Conservation (phyloP, 2,329 filamentous ascomycete genomes). For the Remersonia thermophila region DNA sequence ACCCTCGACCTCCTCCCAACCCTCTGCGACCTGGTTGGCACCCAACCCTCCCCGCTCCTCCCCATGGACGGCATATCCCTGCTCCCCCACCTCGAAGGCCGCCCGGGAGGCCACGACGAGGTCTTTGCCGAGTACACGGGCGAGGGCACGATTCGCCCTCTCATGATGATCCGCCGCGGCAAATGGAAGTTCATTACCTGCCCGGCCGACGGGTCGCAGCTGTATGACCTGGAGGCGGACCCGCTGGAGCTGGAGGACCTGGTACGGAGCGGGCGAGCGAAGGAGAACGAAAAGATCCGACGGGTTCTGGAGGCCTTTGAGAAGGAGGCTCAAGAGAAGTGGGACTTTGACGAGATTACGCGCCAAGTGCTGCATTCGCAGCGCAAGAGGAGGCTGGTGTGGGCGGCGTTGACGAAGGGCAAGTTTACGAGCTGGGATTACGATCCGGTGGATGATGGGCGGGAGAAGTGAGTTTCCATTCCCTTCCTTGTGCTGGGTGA, state of each 20-base stretch:
- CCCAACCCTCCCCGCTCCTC: slow-evolving; percentile 54
- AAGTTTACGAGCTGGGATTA: slow-evolving; percentile 76
- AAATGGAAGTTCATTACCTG: slow-evolving; percentile 87
- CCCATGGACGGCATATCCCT: slow-evolving; percentile 79
- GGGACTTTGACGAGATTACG: slow-evolving; percentile 73
- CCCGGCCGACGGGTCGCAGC: slow-evolving; percentile 68
- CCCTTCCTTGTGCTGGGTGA: no score
- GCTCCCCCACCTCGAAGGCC: slow-evolving; percentile 60
- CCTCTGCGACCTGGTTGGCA: slow-evolving; percentile 69
- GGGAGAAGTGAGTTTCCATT: slow-evolving; percentile 45
- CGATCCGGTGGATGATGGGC: slow-evolving; percentile 59
- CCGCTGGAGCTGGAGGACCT: slow-evolving; percentile 69
- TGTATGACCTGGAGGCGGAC: slow-evolving; percentile 68
- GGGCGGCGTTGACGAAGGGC: slow-evolving; percentile 66
- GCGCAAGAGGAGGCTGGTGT: slow-evolving; percentile 65
- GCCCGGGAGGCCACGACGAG: slow-evolving; percentile 56
- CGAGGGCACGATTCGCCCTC: slow-evolving; percentile 75
- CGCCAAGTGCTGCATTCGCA: slow-evolving; percentile 63
- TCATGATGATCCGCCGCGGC: slow-evolving; percentile 88
- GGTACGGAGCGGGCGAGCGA: slow-evolving; percentile 25
- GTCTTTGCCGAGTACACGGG: slow-evolving; percentile 94
- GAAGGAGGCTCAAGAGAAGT: slow-evolving; percentile 59
- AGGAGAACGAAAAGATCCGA: slow-evolving; percentile 31
- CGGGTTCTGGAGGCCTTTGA: slow-evolving; percentile 53
- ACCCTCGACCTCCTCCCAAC: slow-evolving; percentile 86